Base-by-base conservation (phyloP, 305 asterid genomes). In the Fraxinus baroniana region DNA sequence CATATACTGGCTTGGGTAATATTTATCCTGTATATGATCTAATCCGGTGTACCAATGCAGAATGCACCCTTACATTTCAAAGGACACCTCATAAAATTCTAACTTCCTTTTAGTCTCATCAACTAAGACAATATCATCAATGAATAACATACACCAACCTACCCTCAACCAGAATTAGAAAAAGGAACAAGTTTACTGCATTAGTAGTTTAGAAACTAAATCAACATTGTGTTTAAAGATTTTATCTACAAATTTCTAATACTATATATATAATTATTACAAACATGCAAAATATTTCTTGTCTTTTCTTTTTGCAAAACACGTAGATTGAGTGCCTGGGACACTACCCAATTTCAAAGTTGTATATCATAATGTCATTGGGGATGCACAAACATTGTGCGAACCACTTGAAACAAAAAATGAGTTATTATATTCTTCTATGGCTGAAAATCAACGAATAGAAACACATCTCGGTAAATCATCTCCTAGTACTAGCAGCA, bases 161-260 rank as follows among this genome's bases (percentile, higher is more conserved):
- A 3, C 74, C 9, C 6, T 66, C 74, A 66, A 66, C 72, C 72
- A 62, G 33, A 22, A 15, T 60, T 24, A 7, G 72, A 64, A 3
- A 74, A 74, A 62, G 55, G 80, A 55, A 79, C 64, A 41, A 77
- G 36, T 39, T 81, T 37, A 20, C 3, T 32, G 74, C 66, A 24
- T 41, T 46, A 12, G 17, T 49, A 22, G 6, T 66, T 66, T 77
- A 57, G 15, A 64, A 71, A 36, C 52, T 57, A 28, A 17, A 41
- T 26, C 68, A 76, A 76, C 60, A 57, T 60, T 26, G 20, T 64
- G 2, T 28, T 78, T 22, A 22, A 8, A 2, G 35, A 15, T 76
- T 30, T 72, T 5, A 13, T 75, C 72, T 22, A 41, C 84, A 49
- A n/a, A 76, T 62, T 30, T 5, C 78, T 10, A 64, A 3, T 17